Conservation (phyloP, 441 rosid genomes). For the Raphanus hybrid region DNA sequence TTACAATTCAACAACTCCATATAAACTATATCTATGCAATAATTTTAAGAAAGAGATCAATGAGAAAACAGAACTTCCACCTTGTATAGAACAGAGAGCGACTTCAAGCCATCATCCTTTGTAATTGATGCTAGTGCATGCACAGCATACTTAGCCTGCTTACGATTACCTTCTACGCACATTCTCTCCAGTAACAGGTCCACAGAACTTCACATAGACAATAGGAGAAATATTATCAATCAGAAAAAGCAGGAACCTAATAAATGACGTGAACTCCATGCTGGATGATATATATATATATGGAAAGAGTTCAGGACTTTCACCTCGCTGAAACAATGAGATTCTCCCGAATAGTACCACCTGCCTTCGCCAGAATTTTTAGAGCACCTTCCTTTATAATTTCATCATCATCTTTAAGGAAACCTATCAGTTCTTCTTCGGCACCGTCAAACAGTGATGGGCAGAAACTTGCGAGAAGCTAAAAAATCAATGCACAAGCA, state of each 20-base stretch:
- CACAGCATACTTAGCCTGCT: conserved; percentile 98
- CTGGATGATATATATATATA: conserved; percentile 9
- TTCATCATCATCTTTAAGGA: conserved; percentile 92
- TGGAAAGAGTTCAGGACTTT: conserved; percentile 28
- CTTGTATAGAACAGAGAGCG: conserved; percentile 99
- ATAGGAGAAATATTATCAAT: conserved; percentile 41
- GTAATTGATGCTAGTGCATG: conserved; percentile 98
- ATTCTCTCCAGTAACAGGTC: conserved; percentile 94
- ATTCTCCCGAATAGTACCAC: conserved; percentile 95
- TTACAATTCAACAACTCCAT: background rate
- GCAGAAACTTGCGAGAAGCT: conserved; percentile 92
- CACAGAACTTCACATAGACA: conserved; percentile 69
- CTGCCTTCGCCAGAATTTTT: conserved; percentile 95
- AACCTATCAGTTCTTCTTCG: conserved; percentile 82
- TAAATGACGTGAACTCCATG: conserved; percentile 16
- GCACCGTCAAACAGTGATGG: conserved; percentile 81
- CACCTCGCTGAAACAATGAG: conserved; percentile 87
- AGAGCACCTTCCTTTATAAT: conserved; percentile 88
- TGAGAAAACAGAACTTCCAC: conserved; percentile 44
- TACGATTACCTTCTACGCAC: conserved; percentile 96
- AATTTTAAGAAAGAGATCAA: conserved; percentile 17
- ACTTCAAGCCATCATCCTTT: conserved; percentile 97
- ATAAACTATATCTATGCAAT: background rate
- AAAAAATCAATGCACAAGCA: conserved; percentile 33
- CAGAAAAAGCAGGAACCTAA: conserved; percentile 28